Percentiles rank a stretch among this genome's conserved stretches.
phyloP scores from a whole-genome alignment of 2,329 filamentous ascomycete species.

The Whalleya microplaca region DNA sequence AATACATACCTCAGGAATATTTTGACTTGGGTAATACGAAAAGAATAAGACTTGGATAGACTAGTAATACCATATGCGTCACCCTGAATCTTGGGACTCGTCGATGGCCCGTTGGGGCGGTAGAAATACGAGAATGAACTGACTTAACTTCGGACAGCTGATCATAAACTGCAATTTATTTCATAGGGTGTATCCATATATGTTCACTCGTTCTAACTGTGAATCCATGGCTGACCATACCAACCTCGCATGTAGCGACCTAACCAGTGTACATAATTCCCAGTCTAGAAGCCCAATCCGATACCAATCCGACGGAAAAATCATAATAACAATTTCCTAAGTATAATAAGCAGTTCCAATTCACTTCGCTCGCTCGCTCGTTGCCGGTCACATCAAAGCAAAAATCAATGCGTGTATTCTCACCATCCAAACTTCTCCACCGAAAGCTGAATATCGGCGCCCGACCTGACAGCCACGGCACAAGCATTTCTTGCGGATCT shows the following conservation, averaged over 20 bases:
- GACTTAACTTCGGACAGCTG: too few relatives aligned
- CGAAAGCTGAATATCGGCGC: conserved; percentile 53
- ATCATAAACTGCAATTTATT: not conserved
- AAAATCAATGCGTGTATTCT: conserved; percentile 5
- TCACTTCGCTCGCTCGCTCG: not conserved
- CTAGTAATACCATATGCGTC: too few relatives aligned
- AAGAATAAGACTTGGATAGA: not conserved
- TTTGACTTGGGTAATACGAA: not conserved
- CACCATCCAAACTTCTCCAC: conserved; percentile 74
- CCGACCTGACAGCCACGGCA: conserved; percentile 51
- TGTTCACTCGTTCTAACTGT: not conserved
- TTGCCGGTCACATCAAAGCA: not conserved
- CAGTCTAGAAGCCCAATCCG: not conserved
- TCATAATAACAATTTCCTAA: not conserved
- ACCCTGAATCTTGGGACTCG: too few relatives aligned
- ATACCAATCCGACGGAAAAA: not conserved
- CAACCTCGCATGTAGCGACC: not conserved
- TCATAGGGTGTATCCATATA: not conserved
- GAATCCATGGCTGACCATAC: not conserved
- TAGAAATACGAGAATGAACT: too few relatives aligned
- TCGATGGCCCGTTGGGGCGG: too few relatives aligned
- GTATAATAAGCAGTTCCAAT: not conserved
- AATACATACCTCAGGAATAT: not conserved
- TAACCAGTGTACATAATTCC: not conserved
- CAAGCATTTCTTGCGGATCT: conserved; percentile 62